Conservation (phyloP, 805 yeast genomes). For the Saccharomycopsis sp. region DNA sequence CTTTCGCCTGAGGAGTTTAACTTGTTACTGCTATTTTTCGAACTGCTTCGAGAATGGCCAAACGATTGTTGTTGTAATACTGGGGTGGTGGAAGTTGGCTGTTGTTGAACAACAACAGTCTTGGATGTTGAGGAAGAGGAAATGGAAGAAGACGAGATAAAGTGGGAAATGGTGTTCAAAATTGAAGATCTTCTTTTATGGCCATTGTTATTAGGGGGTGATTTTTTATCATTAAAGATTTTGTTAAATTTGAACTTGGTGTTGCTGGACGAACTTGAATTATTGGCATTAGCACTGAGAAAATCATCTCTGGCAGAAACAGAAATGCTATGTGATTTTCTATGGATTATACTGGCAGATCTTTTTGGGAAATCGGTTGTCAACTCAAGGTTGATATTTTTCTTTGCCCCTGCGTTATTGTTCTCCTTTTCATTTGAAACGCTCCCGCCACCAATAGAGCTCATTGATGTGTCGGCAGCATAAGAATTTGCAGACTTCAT, state of each 20-base stretch:
- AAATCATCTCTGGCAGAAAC: conserved; percentile 14
- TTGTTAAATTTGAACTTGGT: conserved; percentile 11
- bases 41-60: conserved; percentile 8
- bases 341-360: no score
- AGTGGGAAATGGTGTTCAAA: conserved; percentile 10
- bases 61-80: no score
- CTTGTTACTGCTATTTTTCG: conserved; percentile 1
- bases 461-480: conserved; percentile 9
- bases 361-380: neutral
- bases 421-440: neutral
- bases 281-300: conserved; percentile 4
- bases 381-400: no score
- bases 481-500: conserved; percentile 4
- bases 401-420: neutral
- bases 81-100: no score
- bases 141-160: neutral
- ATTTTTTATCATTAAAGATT: neutral
- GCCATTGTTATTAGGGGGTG: neutral
- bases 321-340: conserved; percentile 16
- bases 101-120: neutral
- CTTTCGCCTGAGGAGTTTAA: conserved; percentile 7
- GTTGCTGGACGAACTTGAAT: no score
- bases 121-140: neutral
- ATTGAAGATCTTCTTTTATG: conserved; percentile 8
- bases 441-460: conserved; percentile 2